Evolutionary conservation across 306 rosid species (phyloP), one percentile per base, ranked within the genome.

Genomic region (Argentina anserina): DNA sequence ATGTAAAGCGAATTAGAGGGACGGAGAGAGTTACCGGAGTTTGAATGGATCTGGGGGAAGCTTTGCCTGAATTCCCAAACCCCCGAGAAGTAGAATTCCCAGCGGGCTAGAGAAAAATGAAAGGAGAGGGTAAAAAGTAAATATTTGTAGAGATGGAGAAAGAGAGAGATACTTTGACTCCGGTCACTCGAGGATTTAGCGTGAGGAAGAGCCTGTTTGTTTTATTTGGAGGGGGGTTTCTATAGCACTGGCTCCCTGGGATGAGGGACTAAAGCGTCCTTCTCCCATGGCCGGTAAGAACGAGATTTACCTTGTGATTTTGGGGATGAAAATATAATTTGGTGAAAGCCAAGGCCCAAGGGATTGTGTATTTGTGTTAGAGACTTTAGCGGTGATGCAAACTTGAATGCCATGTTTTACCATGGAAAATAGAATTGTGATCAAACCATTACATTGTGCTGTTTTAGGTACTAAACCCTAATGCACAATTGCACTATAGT

Each of bases 1-100:
- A 15, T 20, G 60, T 65, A 65, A 69, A 76, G 46, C 20, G 60
- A 74, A 29, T 28, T 21, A 40, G 80, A 39, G 13, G 46, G 76
- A 75, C 20, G 34, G 80, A 39, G 13, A 52, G 76, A 75, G 47
- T 81, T 81, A 86, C 85, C 86, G 29, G 84, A 79, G 72, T 36
- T 79, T 36, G n/a, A 67, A 63, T 74, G 77, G 91, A 90, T 86
- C 91, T 83, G 79, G 21, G 63, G 60, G 78, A 82, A 49, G 40
- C 74, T 9, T 5, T n/a, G 50, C 70, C 75, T 68, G 86, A 81
- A 63, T 66, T 59, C 81, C 80, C 70, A 3, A 14, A 46, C 80
- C 84, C 69, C 78, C 79, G 37, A 41, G 69, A 73, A 20, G 67
- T 65, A 68, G 71, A 79, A 61, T 6, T 55, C 65, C 77, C 72